Base-by-base conservation (phyloP, 176 grass and related monocot genomes). In the Eragrostis nindensis region DNA sequence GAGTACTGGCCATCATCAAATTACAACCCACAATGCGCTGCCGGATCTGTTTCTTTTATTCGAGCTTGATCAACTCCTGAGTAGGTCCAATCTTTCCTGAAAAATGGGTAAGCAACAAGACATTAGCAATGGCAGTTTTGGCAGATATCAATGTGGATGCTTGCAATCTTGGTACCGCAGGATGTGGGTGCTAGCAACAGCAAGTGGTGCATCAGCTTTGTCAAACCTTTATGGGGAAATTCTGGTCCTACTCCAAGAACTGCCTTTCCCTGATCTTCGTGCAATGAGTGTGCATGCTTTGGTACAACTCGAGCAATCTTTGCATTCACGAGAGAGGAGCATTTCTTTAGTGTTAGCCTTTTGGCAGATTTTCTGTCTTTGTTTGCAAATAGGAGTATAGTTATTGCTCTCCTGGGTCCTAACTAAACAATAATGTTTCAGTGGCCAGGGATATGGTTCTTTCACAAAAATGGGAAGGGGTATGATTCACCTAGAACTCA, bases 171-270 rank as follows among this genome's bases (percentile, higher is more conserved):
- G 12, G 62, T 70, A 16, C 25, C 7, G 14, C 53, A 75, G 44
- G 26, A 39, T 14, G 73, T 19, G 74, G 59, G 67, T 0, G 29
- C 45, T 2, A 46, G 70, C n/a, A n/a, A n/a, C n/a, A n/a, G n/a
- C n/a, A n/a, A n/a, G n/a, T n/a, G n/a, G n/a, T n/a, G n/a, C n/a
- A 52, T 57, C 87, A 71, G 83, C 78, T 86, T 85, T 89, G 21
- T 41, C 38, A 69, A 61, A 29, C 47, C 63, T 81, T 81, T 59
- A 29, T 11, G 16, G 38, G 40, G 53, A 63, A 47, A 64, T 59
- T 80, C 56, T 41, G 53, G 82, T 52, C 70, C 82, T 75, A 16
- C 44, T 27, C 22, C 38, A 39, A 47, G 80, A 17, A 85, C 62
- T 22, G 39, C 46, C 72, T 85, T 85, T 12, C 21, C 56, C 47